Base-by-base conservation (phyloP, 352 stramenopile genomes). In the Phytophthora hybrid region DNA sequence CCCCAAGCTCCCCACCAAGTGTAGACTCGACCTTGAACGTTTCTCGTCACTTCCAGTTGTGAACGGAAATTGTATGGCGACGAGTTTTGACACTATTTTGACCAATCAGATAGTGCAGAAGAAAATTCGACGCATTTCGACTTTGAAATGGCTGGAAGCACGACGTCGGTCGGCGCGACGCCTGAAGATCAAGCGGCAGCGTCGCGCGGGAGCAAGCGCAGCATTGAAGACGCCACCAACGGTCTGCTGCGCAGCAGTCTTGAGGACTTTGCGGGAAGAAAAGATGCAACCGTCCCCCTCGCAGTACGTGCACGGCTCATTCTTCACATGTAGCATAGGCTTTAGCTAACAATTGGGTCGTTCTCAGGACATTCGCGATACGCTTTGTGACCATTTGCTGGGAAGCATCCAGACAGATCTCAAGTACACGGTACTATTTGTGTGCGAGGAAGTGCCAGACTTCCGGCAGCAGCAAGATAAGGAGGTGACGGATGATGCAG, bases 21-120 rank as follows among this genome's bases (percentile, higher is more conserved):
- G 59, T 76, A 53, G 49, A 76, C 76, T 83, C 74, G 52, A 69
- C 59, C 19, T 66, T 52, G 46, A 66, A 44, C 29, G 18, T 61
- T 76, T 5, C 18, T 92, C 84, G 86, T 93, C 86, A 91, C 60
- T 79, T 93, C 84, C 86, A 91, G 84, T 81, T 85, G 21, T 86
- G 78, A 54, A 29, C 10, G 23, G 6, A 1, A 44, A 61, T 60
- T 55, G 23, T 61, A 60, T 55, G 31, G 34, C 5, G 21, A 54
- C 31, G 18, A 23, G 34, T 26, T 49, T n/a, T 31, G 11, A 32
- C 19, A 3, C 0, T 1, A 62, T 82, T 82, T 71, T n/a, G 76
- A n/a, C 73, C 69, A 83, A 81, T 85, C 53, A 69, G 3, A 52
- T 57, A 32, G 6, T 8, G 51, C 80, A 64, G 72, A 29, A 59